A percentile compares a stretch with the other conserved stretches of the same genome.
Evolutionary conservation across 768 basidiomycete species (phyloP).

Genomic region (Naganishia vishniacii): DNA sequence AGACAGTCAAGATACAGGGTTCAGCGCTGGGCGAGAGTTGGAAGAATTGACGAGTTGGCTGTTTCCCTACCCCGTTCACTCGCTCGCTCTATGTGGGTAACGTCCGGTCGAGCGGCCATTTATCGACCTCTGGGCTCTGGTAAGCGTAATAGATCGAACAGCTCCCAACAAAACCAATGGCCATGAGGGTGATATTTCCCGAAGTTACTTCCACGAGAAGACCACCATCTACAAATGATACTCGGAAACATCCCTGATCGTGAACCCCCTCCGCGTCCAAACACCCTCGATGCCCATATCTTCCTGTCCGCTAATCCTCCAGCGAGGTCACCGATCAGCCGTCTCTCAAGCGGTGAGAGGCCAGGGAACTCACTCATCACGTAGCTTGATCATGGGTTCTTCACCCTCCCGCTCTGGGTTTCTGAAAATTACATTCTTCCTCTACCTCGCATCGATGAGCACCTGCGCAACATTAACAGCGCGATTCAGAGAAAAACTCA

Average conservation of each 20-base stretch:
- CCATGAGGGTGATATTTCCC: no score
- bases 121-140: no score
- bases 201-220: no score
- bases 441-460: conserved; percentile 17
- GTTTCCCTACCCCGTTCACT: no score
- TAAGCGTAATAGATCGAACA: no score
- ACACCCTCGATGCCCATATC: conserved; percentile 25
- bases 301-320: conserved; percentile 18
- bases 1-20: no score
- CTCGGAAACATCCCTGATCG: conserved; percentile 10
- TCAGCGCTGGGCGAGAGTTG: no score
- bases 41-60: no score
- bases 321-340: conserved; percentile 6
- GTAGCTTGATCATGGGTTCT: conserved; percentile 20
- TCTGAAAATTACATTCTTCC: conserved; percentile 23
- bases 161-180: no score
- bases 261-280: conserved; percentile 20
- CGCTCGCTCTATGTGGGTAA: no score
- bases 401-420: conserved; percentile 2
- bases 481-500: conserved; percentile 10
- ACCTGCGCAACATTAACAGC: background rate
- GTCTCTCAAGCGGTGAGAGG: background rate
- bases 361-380: conserved; percentile 21
- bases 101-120: no score
- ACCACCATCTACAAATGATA: conserved; percentile 20